A percentile compares a stretch with the other conserved stretches of the same genome.
These are phyloP conservation scores for Rhizomucor pusillus DNA, from an alignment of 371 early-diverging fungal species.

Conservation along the genomic window DNA sequence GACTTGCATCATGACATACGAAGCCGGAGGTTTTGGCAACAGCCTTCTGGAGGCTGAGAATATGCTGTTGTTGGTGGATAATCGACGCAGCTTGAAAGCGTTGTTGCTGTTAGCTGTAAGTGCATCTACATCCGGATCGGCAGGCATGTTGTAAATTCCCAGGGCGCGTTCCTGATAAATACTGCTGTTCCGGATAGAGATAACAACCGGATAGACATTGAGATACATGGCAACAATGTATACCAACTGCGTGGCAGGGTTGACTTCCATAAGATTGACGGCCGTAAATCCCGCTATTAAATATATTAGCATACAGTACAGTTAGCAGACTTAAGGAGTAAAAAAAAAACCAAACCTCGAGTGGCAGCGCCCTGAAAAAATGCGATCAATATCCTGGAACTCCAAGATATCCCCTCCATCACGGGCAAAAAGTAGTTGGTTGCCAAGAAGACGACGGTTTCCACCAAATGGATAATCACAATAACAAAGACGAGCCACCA, in stretches of 20 bases:
- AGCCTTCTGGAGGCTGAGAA: slow-evolving; percentile 27
- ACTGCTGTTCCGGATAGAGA: slow-evolving; percentile 10
- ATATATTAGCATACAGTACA: slow-evolving; percentile 1
- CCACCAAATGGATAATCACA: not conserved
- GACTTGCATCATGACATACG: slow-evolving; percentile 43
- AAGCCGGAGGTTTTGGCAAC: slow-evolving; percentile 29
- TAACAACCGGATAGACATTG: slow-evolving; percentile 6
- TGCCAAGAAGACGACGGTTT: slow-evolving; percentile 2
- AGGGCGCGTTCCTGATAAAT: no score
- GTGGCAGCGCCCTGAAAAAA: slow-evolving; percentile 8
- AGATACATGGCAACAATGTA: slow-evolving; percentile 13
- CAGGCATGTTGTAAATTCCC: slow-evolving; percentile 14
- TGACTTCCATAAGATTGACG: not conserved
- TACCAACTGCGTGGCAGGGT: slow-evolving; percentile 2
- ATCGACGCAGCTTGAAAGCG: slow-evolving; percentile 23
- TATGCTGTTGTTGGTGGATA: slow-evolving; percentile 31
- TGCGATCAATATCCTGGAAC: slow-evolving; percentile 7
- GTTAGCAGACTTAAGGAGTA: not conserved
- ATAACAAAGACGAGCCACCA: slow-evolving; percentile 17
- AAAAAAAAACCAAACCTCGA: slow-evolving; percentile 1
- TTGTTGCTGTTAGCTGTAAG: no score
- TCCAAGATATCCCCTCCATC: slow-evolving; percentile 4
- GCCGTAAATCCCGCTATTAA: not conserved
- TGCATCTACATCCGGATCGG: no score
- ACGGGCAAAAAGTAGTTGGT: slow-evolving; percentile 6